Evolutionary conservation across 345 rosid genomes (phyloP).

Genomic region (Hevea brasiliensis): DNA sequence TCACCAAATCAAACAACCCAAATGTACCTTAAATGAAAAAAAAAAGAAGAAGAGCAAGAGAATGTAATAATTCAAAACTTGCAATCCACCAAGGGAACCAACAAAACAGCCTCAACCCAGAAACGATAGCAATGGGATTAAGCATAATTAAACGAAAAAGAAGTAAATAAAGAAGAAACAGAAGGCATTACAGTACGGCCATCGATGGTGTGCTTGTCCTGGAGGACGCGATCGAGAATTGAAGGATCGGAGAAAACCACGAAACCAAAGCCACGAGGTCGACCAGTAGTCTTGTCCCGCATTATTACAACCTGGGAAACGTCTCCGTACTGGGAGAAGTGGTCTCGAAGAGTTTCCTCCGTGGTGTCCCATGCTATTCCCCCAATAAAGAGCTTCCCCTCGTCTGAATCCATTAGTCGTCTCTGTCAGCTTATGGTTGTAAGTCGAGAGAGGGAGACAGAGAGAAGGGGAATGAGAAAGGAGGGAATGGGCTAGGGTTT

Average conservation of each 20-base stretch:
- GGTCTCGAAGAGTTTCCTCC: conserved; percentile 24
- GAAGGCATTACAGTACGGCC: conserved; percentile 28
- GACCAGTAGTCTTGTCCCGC: conserved; percentile 35
- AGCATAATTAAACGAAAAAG: background rate
- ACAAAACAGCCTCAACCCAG: background rate
- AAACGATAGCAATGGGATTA: background rate
- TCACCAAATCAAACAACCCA: background rate
- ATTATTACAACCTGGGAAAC: conserved; percentile 30
- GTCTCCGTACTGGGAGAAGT: conserved; percentile 30
- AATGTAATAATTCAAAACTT: background rate
- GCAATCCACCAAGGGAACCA: background rate
- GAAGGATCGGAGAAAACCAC: conserved; percentile 33
- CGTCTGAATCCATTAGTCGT: conserved; percentile 26
- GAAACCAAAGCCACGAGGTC: conserved; percentile 35
- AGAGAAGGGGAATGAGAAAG: background rate
- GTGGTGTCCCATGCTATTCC: conserved; percentile 35
- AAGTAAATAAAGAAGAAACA: background rate
- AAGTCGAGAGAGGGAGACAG: too few species aligned
- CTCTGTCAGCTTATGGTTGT: background rate
- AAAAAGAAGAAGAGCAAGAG: background rate
- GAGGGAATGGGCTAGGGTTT: conserved; percentile 6
- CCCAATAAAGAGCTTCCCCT: conserved; percentile 31
- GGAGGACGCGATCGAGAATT: conserved; percentile 25
- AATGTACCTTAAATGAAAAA: background rate
- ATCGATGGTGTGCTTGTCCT: conserved; percentile 31